A percentile compares a stretch with the other conserved stretches of the same genome.
phyloP scores from a whole-genome alignment of 1,284 basidiomycete genomes.

The Tylopilus orsonianus region DNA sequence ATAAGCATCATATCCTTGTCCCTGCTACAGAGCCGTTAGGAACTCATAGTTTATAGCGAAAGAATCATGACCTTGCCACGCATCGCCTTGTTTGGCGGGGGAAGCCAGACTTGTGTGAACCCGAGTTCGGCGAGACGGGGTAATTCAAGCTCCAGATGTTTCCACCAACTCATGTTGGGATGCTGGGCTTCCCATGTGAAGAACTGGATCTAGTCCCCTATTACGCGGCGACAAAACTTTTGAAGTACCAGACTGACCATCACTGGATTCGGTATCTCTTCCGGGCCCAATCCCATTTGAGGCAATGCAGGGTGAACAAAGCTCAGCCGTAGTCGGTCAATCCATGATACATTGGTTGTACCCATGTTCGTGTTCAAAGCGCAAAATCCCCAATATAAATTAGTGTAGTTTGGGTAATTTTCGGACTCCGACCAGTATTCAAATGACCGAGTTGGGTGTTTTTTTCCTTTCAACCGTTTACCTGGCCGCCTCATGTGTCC shows the following conservation, averaged over 20 bases:
- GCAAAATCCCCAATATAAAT: no score
- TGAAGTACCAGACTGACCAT: conserved; percentile 49
- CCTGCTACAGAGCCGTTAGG: conserved; percentile 42
- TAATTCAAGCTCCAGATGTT: conserved; percentile 72
- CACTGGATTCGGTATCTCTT: conserved; percentile 52
- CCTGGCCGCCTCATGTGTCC: conserved; percentile 45
- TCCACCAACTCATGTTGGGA: conserved; percentile 76
- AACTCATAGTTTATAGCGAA: background rate
- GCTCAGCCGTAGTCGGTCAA: conserved; percentile 25
- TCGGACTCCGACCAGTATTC: conserved; percentile 27
- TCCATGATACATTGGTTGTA: conserved; percentile 18
- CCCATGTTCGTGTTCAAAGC: conserved; percentile 13
- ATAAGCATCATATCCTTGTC: conserved; percentile 79
- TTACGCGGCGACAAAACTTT: background rate
- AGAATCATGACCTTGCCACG: conserved; percentile 44
- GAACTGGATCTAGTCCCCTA: conserved; percentile 63
- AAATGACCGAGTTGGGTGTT: no score
- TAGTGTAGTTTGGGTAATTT: no score
- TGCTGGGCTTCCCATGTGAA: conserved; percentile 76
- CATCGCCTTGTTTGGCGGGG: conserved; percentile 75
- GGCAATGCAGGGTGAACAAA: conserved; percentile 44
- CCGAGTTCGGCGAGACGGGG: conserved; percentile 74
- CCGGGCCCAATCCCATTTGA: conserved; percentile 58
- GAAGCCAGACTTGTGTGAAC: conserved; percentile 82
- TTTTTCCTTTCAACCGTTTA: conserved; percentile 31